Base-by-base conservation (phyloP, 2,329 filamentous ascomycete species). In the Pseudocercospora musae region DNA sequence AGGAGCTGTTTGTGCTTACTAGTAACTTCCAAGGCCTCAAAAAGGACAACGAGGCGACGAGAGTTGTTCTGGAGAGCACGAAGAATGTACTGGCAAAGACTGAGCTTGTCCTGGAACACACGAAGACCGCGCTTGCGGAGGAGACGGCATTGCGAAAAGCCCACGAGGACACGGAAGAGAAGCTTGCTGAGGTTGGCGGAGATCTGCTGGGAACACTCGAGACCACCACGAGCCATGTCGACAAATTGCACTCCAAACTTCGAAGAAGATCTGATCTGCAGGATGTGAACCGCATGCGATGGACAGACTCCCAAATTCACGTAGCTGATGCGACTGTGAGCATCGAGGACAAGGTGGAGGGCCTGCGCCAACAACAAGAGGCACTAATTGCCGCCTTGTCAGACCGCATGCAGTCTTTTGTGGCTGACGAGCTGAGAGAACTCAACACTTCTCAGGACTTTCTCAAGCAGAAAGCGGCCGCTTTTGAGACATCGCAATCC, bases 1-100 rank as follows among this genome's bases (percentile, higher is more conserved):
- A 98, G 71, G 93, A 99, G 75, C 82, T 99, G 0, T 93, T 96
- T 74, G 86, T 87, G 10, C 79, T 98, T 40, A 96, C 91, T 0
- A 92, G 89, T 46, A 92, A 87, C 67, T 96, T 98, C 75, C 92
- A 93, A 78, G 87, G 85, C 0, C 78, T 98, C 70, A 96, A 95
- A 77, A 92, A 93, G 73, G 92, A 97, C 64, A 90, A 96, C 64
- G 94, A 99, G 68, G 82, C 85, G 18, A 92, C 89, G 0, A 89
- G 84, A 62, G 73, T 83, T 4, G 82, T 85, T 58, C 83, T 99
- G 2, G 90, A 94, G 59, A 87, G 91, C 37, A 96, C 94, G 0
- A 89, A 92, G 70, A 87, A 86, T 58, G 81, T 96, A 3, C 82
- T 98, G 11, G 90, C 94, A 62, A 91, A 96, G 76, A 97, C 93